Conservation (phyloP, 257 asterid species). For the Verbena officinalis region DNA sequence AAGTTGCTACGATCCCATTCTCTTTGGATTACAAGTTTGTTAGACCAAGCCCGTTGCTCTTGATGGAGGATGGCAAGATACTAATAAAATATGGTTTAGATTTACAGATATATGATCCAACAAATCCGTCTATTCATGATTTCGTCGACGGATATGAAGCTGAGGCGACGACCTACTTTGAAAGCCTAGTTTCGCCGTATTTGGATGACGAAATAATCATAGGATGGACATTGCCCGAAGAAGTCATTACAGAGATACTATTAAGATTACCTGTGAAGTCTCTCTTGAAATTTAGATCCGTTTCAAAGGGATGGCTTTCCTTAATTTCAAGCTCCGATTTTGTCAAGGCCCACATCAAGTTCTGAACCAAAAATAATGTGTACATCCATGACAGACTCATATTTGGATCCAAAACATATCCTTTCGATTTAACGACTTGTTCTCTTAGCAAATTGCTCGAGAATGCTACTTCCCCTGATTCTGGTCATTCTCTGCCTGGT, state of each 20-base stretch:
- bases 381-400: constrained; percentile 16
- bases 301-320: constrained; percentile 25
- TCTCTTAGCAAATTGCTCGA: constrained; percentile 7
- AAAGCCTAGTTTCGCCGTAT: background rate
- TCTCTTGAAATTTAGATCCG: constrained; percentile 24
- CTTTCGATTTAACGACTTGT: constrained; percentile 21
- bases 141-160: background rate
- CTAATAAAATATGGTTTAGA: constrained; percentile 25
- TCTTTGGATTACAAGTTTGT: constrained; percentile 22
- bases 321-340: constrained; percentile 32
- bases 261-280: constrained; percentile 35
- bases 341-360: constrained; percentile 30
- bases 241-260: constrained; percentile 31
- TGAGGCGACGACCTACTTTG: constrained; percentile 27
- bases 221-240: background rate
- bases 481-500: background rate
- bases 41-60: constrained; percentile 23
- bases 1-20: constrained; percentile 7
- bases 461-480: no score
- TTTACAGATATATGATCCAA: constrained; percentile 26
- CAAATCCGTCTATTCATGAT: background rate
- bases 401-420: constrained; percentile 18
- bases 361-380: constrained; percentile 23
- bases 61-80: constrained; percentile 21
- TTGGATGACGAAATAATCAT: constrained; percentile 3